Evolutionary conservation across 2,329 filamentous ascomycete species (phyloP), one percentile per base, ranked within the genome.

Genomic region (Apiospora arundinis): DNA sequence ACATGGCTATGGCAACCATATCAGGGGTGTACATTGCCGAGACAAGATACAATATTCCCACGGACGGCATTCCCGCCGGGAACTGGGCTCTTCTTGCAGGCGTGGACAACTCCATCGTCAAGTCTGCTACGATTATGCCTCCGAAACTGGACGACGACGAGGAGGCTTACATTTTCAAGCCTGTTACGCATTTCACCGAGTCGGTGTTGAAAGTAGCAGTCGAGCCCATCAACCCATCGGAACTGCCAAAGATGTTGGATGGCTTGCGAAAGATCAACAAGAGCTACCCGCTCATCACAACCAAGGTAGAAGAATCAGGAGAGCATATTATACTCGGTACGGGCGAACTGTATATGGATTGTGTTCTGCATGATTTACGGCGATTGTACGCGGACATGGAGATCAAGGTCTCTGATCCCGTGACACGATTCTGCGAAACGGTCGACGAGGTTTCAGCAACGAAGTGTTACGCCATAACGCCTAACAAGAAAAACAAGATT

Each of bases 261-360:
- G 96, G 96, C 71, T 87, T 99, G 67, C 92, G 96, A 68, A 98
- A 97, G 80, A 93, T 99, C 83, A 97, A 98, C 86, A 99, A 99
- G 83, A 97, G 94, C 77, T 99, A 98, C 77, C 96, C 96, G 42
- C 88, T 99, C 37, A 93, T 98, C 76, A 94, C 93, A 16, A 99
- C 96, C 5, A 98, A 98, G 81, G 96, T 99, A 4, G 96, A 99
- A 81, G 96, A 99, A 83, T 98, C 95, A 1, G 96, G 96, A 68
- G 96, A 99, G 82, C 96, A 99, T 80, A 92, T 99, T 75, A 88
- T 99, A 66, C 89, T 99, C 5, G 96, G 96, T 32, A 99, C 96
- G 0, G 96, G 96, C 72, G 96, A 99, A 81, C 87, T 99, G n/a
- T 99, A 99, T 85, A 98, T 99, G 95, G 96, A 99, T 81, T 99